Conservation (phyloP, 768 basidiomycete species). For the Trametes meyenii region DNA sequence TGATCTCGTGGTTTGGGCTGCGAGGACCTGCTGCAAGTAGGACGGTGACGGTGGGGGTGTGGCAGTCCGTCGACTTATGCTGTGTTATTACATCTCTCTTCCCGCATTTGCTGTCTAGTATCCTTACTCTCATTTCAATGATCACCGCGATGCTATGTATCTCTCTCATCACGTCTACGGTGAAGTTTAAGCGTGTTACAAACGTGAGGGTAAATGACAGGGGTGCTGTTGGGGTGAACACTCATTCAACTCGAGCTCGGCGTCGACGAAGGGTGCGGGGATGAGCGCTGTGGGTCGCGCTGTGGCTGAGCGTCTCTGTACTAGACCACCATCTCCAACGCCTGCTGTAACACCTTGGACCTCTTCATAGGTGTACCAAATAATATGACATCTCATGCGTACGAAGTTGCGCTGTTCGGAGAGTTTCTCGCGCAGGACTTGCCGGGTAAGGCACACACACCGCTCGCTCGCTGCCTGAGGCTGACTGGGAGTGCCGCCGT, state of each 20-base stretch:
- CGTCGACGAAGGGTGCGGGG: too few relatives aligned
- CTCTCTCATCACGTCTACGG: background rate
- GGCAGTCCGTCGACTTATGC: background rate
- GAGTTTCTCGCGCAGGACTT: conserved; percentile 81
- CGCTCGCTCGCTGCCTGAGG: background rate
- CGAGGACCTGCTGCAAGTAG: background rate
- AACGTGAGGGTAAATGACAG: too few relatives aligned
- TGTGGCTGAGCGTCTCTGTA: background rate
- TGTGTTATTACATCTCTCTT: conserved; percentile 13
- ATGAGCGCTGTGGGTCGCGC: background rate
- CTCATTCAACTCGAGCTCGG: too few relatives aligned
- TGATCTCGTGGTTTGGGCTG: background rate
- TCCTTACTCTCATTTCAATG: background rate
- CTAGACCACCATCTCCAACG: background rate
- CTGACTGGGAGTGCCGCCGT: conserved; percentile 37
- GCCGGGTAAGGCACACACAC: conserved; percentile 18
- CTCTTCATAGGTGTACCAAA: background rate
- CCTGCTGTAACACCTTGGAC: background rate
- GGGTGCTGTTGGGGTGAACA: too few relatives aligned
- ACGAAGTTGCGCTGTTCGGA: conserved; percentile 82
- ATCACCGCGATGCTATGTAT: background rate
- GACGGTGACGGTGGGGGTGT: background rate
- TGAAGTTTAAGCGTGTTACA: background rate
- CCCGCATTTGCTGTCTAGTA: conserved; percentile 1
- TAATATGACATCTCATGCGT: conserved; percentile 51